Conservation (phyloP, 441 rosid genomes). For the Sinapis alba region DNA sequence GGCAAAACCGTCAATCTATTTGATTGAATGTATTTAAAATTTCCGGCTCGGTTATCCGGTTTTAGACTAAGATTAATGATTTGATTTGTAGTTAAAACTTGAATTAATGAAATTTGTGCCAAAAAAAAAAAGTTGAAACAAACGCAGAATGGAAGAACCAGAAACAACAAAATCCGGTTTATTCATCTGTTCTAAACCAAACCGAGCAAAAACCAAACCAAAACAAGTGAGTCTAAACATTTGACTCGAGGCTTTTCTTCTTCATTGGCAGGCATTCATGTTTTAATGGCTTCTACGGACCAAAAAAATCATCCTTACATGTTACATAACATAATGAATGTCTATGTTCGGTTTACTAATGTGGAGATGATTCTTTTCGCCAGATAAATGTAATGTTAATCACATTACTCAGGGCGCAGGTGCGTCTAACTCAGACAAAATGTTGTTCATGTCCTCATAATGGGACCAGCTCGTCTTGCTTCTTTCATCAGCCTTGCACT, state of each 20-base stretch:
- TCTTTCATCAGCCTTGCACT: conserved; percentile 49
- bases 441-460: conserved; percentile 66
- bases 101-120: too few relatives aligned
- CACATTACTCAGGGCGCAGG: conserved; percentile 27
- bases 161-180: neutral
- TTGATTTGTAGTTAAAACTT: too few relatives aligned
- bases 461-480: conserved; percentile 65
- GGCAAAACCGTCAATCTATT: neutral
- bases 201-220: conserved; percentile 2
- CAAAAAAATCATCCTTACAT: conserved; percentile 19
- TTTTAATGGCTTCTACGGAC: conserved; percentile 31
- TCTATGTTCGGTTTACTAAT: conserved; percentile 2
- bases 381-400: neutral
- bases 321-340: conserved; percentile 9
- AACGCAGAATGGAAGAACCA: neutral
- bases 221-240: neutral
- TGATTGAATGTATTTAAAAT: neutral
- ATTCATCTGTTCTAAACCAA: conserved; percentile 3
- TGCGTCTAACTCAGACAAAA: conserved; percentile 57
- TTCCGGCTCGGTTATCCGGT: neutral
- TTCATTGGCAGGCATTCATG: neutral
- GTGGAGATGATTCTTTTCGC: conserved; percentile 14
- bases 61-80: neutral
- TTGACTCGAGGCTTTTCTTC: neutral
- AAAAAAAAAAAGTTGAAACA: too few relatives aligned